Conservation (phyloP, 1,139 yeast genomes). For the Scheffersomyces lignicola region DNA sequence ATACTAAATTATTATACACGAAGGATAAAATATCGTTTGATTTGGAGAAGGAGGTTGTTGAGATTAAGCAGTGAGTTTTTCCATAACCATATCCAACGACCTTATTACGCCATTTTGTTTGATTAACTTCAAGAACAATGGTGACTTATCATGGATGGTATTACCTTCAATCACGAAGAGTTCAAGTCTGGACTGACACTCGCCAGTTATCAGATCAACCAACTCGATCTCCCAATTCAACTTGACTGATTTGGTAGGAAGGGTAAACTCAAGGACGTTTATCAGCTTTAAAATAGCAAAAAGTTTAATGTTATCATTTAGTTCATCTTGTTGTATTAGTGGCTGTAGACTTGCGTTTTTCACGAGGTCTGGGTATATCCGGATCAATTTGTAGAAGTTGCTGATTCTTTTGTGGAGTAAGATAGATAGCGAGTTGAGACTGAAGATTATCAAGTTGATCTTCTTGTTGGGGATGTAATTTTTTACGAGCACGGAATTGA, state of each 20-base stretch:
- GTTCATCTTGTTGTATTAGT: slow-evolving; percentile 11
- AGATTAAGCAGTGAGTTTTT: slow-evolving; percentile 12
- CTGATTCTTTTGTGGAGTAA: slow-evolving; percentile 23
- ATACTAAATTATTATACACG: slow-evolving; percentile 1
- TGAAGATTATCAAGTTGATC: slow-evolving; percentile 29
- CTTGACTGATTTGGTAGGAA: slow-evolving; percentile 13
- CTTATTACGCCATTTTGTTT: slow-evolving; percentile 26
- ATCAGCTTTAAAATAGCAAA: slow-evolving; percentile 22
- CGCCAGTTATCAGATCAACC: slow-evolving; percentile 23
- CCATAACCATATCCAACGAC: slow-evolving; percentile 24
- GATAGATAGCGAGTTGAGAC: slow-evolving; percentile 32
- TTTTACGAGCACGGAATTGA: slow-evolving; percentile 15
- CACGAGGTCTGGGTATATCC: slow-evolving; percentile 15
- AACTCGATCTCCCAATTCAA: slow-evolving; percentile 32
- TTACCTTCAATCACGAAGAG: slow-evolving; percentile 13
- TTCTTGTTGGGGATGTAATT: slow-evolving; percentile 29
- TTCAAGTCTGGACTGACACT: slow-evolving; percentile 25
- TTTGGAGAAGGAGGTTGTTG: slow-evolving; percentile 24
- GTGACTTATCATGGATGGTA: slow-evolving; percentile 10
- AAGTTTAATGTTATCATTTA: slow-evolving; percentile 17
- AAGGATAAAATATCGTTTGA: slow-evolving; percentile 22
- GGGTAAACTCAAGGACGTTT: slow-evolving; percentile 18
- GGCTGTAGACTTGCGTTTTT: slow-evolving; percentile 6
- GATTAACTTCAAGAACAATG: slow-evolving; percentile 22
- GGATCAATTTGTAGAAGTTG: slow-evolving; percentile 19